These are phyloP conservation scores for Pleurotus djamor DNA, from an alignment of 768 basidiomycete genomes.

Conservation along the genomic window DNA sequence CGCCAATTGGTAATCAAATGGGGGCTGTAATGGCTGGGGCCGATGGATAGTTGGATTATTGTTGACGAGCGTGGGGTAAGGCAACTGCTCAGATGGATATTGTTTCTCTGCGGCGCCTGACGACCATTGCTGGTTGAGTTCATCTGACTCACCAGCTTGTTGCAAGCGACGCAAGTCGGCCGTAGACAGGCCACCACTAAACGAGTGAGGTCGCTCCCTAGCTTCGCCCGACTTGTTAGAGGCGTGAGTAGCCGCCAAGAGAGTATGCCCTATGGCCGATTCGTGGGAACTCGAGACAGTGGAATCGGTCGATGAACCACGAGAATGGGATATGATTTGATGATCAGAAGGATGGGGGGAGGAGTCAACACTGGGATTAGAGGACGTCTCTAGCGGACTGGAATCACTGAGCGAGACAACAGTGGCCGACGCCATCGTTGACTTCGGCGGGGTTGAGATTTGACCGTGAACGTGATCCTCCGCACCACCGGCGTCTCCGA, in stretches of 20 bases:
- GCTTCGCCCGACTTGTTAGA: constrained; percentile 52
- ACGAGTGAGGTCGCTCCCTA: constrained; percentile 80
- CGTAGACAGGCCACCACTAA: constrained; percentile 73
- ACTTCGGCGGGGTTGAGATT: constrained; percentile 68
- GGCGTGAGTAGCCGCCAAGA: constrained; percentile 48
- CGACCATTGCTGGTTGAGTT: constrained; percentile 48
- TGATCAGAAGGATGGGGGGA: constrained; percentile 71
- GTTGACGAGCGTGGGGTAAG: constrained; percentile 68
- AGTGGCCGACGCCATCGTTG: constrained; percentile 48
- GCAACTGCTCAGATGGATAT: constrained; percentile 38
- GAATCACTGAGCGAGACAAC: constrained; percentile 59
- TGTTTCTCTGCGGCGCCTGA: constrained; percentile 42
- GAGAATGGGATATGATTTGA: constrained; percentile 71
- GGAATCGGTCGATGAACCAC: constrained; percentile 82
- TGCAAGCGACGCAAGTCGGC: constrained; percentile 77
- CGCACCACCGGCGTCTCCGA: constrained; percentile 46
- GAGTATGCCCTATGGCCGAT: constrained; percentile 51
- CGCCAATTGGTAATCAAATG: constrained; percentile 48
- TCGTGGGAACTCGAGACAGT: constrained; percentile 59
- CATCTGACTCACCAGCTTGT: constrained; percentile 54
- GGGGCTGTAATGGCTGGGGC: constrained; percentile 46
- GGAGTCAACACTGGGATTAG: constrained; percentile 69
- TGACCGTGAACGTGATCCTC: constrained; percentile 47
- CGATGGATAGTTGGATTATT: constrained; percentile 45
- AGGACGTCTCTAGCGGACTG: constrained; percentile 73